These are phyloP conservation scores for Rhizoclosmatium globosum DNA, from an alignment of 192 early-diverging fungal genomes.

Conservation along the genomic window DNA sequence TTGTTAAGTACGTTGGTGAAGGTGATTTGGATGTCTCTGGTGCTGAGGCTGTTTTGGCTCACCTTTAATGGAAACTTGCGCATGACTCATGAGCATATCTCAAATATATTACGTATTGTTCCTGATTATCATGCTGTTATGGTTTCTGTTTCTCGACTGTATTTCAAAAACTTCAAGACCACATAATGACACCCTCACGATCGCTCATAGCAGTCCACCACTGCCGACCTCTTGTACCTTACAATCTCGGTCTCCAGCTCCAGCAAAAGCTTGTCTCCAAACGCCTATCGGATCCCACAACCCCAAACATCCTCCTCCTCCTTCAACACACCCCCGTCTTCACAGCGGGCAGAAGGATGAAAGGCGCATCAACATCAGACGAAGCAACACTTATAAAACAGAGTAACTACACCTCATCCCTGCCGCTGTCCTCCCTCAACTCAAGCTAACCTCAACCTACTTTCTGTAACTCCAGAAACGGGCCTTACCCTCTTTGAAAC, in stretches of 20 bases:
- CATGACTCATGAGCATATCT: background rate
- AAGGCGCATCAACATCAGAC: conserved; percentile 42
- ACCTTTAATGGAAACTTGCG: conserved; percentile 47
- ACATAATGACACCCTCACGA: background rate
- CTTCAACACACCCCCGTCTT: conserved; percentile 89
- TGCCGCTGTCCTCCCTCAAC: background rate
- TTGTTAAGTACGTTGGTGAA: conserved; percentile 77
- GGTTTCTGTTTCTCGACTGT: too few relatives aligned
- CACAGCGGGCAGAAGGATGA: conserved; percentile 88
- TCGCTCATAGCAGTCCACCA: conserved; percentile 15
- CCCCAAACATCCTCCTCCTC: conserved; percentile 49
- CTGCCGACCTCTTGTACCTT: conserved; percentile 49
- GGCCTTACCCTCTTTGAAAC: conserved; percentile 56
- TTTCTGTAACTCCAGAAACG: conserved; percentile 2
- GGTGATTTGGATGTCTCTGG: conserved; percentile 68
- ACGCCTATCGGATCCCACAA: background rate
- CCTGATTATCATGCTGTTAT: too few relatives aligned
- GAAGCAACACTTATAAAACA: conserved; percentile 16
- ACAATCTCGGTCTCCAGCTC: conserved; percentile 64
- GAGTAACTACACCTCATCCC: background rate
- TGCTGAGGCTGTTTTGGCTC: conserved; percentile 62
- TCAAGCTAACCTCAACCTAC: conserved; percentile 14
- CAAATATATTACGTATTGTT: too few relatives aligned
- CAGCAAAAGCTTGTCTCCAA: conserved; percentile 64
- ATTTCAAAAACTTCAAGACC: too few relatives aligned